Base-by-base conservation (phyloP, 1,284 basidiomycete species). In the Ustilago nuda region DNA sequence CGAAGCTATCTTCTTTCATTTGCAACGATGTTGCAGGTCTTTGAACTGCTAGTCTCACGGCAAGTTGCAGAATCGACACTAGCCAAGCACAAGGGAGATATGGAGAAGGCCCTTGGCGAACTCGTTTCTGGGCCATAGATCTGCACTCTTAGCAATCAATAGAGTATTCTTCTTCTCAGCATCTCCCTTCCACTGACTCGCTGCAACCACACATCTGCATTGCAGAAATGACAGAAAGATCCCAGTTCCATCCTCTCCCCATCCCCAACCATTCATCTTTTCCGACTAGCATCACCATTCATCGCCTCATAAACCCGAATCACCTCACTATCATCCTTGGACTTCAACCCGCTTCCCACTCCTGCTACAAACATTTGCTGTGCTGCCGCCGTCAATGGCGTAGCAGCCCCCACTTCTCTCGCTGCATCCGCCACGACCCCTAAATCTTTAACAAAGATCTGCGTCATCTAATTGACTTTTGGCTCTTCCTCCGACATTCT, bases 31-130 rank as follows among this genome's bases (percentile, higher is more conserved):
- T 8, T 45, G 17, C 43, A 58, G 78, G 61, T 56, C 0, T 43
- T 65, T 1, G 73, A 82, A 13, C 68, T 80, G 23, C 65, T 82
- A 12, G 64, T 82, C 1, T 57, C 76, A 43, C 51, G 57, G 33
- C 46, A 59, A 12, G 65, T 65, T 1, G 78, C 80, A 12, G 78
- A 80, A 35, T 48, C 73, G 9, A 76, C 80, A 8, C 59, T 82
- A 17, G 76, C 77, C 27, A 70, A 68, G 55, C 59, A 69, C 39
- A 67, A 62, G 3, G 80, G 80, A 43, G 74, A 82, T 37, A 48
- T 82, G 43, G 63, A 70, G 35, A 71, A 73, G 55, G 66, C 75
- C n/a, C 67, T 77, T 7, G 36, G 43, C 2, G 67, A 67, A 41
- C 63, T 77, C 32, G 71, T 77, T 4, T 46, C 59, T 5, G 61